Evolutionary conservation across 2,329 filamentous ascomycete genomes (phyloP).

Genomic region (Venturia aucupariae): DNA sequence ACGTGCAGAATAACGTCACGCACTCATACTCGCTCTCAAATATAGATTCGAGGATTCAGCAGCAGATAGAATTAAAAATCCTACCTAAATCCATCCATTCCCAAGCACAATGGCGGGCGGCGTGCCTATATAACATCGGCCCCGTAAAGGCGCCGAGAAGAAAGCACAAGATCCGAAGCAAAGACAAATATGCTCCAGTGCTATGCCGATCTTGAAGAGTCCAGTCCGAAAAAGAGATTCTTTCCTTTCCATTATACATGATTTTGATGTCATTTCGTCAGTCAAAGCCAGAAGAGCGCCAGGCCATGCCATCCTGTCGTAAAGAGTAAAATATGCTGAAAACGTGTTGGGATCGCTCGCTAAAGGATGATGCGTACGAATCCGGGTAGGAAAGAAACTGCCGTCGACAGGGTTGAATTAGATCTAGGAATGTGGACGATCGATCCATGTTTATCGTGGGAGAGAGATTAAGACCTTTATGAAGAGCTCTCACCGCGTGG

Average conservation of each 20-base stretch:
- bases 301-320: not conserved
- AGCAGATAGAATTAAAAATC: slow-evolving; percentile 2
- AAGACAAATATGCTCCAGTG: slow-evolving; percentile 1
- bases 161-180: slow-evolving; percentile 5
- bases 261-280: slow-evolving; percentile 4
- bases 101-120: not conserved
- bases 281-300: not conserved
- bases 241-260: not conserved
- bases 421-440: not conserved
- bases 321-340: not conserved
- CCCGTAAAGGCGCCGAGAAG: not conserved
- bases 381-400: not conserved
- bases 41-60: not conserved
- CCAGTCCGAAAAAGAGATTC: not conserved
- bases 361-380: not conserved
- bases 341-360: not conserved
- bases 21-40: not conserved
- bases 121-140: not conserved
- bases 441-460: not conserved
- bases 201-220: not conserved
- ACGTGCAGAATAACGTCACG: too few species aligned
- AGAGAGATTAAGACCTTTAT: not conserved
- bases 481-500: slow-evolving; percentile 7
- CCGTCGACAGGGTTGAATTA: not conserved
- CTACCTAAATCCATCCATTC: not conserved